These are phyloP conservation scores for Claviceps arundinis DNA, from an alignment of 2,329 filamentous ascomycete species.

Conservation along the genomic window DNA sequence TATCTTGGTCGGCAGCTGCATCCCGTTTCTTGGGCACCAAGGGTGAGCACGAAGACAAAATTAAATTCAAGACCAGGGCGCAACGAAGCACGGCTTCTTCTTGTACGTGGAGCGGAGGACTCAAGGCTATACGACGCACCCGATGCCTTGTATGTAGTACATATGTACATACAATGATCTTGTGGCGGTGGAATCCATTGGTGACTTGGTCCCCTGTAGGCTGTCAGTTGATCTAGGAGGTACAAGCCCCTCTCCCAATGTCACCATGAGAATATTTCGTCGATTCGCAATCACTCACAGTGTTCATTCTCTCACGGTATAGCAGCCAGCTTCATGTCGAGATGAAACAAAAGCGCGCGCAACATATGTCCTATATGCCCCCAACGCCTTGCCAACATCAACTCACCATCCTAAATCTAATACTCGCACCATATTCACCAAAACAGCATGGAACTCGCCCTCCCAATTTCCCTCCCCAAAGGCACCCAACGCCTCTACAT, in stretches of 20 bases:
- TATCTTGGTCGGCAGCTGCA: slow-evolving; percentile 50
- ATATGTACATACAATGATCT: not conserved
- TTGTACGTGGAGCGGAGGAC: not conserved
- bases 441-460: not conserved
- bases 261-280: not conserved
- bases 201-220: too few relatives aligned
- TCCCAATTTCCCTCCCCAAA: not conserved
- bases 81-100: not conserved
- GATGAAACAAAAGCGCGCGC: too few relatives aligned
- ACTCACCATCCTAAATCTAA: not conserved
- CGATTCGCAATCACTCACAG: not conserved
- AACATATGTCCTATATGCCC: too few relatives aligned
- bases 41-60: not conserved
- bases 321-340: too few relatives aligned
- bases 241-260: too few relatives aligned
- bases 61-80: too few relatives aligned
- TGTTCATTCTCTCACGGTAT: too few relatives aligned
- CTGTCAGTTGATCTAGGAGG: too few relatives aligned
- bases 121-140: not conserved
- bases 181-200: not conserved
- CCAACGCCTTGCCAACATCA: too few relatives aligned
- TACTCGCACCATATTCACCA: not conserved
- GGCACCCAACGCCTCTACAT: slow-evolving; percentile 25
- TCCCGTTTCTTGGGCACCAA: slow-evolving; percentile 53
- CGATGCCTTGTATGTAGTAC: too few relatives aligned